Conservation (phyloP, 768 basidiomycete genomes). For the Strobilomyces confusus region DNA sequence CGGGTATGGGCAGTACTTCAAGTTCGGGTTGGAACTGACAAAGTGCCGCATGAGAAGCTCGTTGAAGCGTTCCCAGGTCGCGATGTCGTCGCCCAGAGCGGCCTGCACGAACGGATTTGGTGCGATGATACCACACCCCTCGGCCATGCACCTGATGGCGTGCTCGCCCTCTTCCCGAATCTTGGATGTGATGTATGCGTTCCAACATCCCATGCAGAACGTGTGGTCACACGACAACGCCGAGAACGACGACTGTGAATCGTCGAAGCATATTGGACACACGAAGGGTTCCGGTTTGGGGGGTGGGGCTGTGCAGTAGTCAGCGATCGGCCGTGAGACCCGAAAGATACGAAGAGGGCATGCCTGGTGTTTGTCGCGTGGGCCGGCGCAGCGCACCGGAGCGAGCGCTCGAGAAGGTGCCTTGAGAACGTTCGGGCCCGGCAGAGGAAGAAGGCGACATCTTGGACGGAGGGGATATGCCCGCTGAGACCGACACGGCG, state of each 20-base stretch:
- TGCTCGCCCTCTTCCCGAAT: constrained; percentile 79
- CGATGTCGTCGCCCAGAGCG: constrained; percentile 51
- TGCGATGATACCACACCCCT: constrained; percentile 62
- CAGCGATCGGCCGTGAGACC: background rate
- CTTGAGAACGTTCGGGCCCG: constrained; percentile 33
- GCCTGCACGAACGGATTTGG: constrained; percentile 60
- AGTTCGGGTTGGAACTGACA: constrained; percentile 74
- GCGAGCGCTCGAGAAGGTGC: constrained; percentile 24
- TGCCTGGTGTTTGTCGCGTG: constrained; percentile 28
- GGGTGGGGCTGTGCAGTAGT: constrained; percentile 16
- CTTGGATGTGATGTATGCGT: constrained; percentile 73
- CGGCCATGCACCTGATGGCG: constrained; percentile 74
- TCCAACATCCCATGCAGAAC: constrained; percentile 86
- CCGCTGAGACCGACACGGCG: constrained; percentile 68
- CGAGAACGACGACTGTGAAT: constrained; percentile 64
- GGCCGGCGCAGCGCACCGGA: constrained; percentile 26
- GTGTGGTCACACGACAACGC: constrained; percentile 78
- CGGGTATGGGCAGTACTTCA: constrained; percentile 96
- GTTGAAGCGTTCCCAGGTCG: constrained; percentile 68
- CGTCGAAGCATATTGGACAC: constrained; percentile 94
- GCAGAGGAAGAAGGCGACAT: constrained; percentile 20
- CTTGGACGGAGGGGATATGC: constrained; percentile 45
- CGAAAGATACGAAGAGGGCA: background rate
- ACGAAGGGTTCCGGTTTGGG: constrained; percentile 55
- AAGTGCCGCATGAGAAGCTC: constrained; percentile 88